Evolutionary conservation across 441 rosid genomes (phyloP).

Genomic region (Bruguiera hainesii): DNA sequence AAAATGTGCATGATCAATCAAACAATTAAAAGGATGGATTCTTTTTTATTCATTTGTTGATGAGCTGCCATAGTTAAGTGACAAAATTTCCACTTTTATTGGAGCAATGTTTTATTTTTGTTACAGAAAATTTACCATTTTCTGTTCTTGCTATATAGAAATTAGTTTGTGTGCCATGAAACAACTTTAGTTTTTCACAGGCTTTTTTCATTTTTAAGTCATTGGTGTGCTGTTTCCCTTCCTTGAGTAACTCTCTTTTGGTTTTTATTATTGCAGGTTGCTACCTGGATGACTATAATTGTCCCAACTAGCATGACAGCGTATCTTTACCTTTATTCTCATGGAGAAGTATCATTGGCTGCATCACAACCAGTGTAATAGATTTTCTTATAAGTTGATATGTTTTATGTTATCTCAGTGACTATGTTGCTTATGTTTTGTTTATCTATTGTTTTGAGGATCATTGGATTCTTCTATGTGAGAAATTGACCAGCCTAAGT

Average conservation of each 20-base stretch:
- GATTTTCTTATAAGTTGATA: slow-evolving; percentile 52
- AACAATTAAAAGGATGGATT: not conserved
- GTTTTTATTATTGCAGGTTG: slow-evolving; percentile 51
- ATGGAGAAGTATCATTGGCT: slow-evolving; percentile 90
- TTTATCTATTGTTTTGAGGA: not conserved
- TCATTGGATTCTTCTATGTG: not conserved
- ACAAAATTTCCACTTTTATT: not conserved
- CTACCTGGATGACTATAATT: slow-evolving; percentile 88
- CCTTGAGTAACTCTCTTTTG: slow-evolving; percentile 17
- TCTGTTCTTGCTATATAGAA: slow-evolving; percentile 5
- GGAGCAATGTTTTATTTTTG: not conserved
- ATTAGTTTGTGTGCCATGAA: not conserved
- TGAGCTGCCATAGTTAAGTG: not conserved
- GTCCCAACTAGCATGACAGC: slow-evolving; percentile 95
- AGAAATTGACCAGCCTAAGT: not conserved
- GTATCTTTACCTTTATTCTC: slow-evolving; percentile 90
- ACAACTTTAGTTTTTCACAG: too few relatives aligned
- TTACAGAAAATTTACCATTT: not conserved
- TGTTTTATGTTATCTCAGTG: slow-evolving; percentile 1
- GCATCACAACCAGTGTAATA: slow-evolving; percentile 99
- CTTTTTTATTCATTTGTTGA: not conserved
- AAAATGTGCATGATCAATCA: not conserved
- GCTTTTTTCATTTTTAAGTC: not conserved
- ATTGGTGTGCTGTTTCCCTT: not conserved
- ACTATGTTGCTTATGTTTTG: slow-evolving; percentile 8